Conservation (phyloP, 75 land plant genomes). For the Pseudotsuga menziesii region DNA sequence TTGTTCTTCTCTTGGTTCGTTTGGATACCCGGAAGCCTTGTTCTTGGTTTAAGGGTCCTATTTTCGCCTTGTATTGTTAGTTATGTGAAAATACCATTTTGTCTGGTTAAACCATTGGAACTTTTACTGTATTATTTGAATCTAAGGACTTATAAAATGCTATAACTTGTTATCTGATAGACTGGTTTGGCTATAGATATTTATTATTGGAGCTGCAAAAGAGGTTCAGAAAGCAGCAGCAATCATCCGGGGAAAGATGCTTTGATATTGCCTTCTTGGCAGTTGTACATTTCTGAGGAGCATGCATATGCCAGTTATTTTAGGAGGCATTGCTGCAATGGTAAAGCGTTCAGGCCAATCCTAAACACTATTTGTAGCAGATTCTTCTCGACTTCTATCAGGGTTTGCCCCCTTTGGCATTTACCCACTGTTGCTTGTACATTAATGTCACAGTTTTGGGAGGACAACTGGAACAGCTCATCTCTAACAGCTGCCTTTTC, state of each 20-base stretch:
- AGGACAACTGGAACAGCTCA: not conserved
- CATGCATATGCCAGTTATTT: not conserved
- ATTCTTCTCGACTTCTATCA: not conserved
- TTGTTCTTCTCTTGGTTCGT: too few species aligned
- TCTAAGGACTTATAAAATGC: not conserved
- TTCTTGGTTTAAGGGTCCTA: too few species aligned
- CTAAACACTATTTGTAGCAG: not conserved
- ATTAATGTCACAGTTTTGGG: not conserved
- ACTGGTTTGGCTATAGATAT: constrained; percentile 36
- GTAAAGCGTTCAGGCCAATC: not conserved
- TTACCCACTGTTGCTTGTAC: not conserved
- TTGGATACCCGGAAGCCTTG: too few species aligned
- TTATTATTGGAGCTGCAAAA: constrained; percentile 74
- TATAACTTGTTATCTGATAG: not conserved
- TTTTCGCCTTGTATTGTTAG: too few species aligned
- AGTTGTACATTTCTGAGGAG: not conserved
- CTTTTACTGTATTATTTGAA: not conserved
- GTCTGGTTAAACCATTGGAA: not conserved
- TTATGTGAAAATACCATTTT: too few species aligned
- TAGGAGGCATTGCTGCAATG: not conserved
- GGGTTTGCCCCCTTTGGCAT: not conserved
- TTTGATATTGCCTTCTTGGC: constrained; percentile 10
- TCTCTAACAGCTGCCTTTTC: not conserved
- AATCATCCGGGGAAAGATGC: constrained; percentile 64
- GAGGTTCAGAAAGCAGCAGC: constrained; percentile 90